These are phyloP conservation scores for Cryptosporidium viatorum DNA, from an alignment of 169 alveolate species.

Conservation along the genomic window DNA sequence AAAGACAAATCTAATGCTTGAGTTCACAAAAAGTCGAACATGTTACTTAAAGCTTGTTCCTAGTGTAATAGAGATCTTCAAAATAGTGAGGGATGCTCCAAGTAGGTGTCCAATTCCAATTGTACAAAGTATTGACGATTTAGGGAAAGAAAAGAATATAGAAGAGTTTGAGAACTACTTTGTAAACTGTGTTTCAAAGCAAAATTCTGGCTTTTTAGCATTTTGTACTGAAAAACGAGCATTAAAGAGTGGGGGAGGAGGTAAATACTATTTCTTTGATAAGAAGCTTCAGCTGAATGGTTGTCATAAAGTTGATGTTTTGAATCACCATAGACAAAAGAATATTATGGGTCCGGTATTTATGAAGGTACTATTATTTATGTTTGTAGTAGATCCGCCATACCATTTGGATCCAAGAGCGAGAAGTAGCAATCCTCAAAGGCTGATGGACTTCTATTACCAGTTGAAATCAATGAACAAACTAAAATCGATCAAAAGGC, in stretches of 20 bases:
- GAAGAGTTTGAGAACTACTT: slow-evolving; percentile 65
- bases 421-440: slow-evolving; percentile 74
- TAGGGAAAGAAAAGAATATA: slow-evolving; percentile 63
- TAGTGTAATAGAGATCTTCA: slow-evolving; percentile 63
- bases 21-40: slow-evolving; percentile 70
- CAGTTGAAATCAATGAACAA: slow-evolving; percentile 72
- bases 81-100: slow-evolving; percentile 68
- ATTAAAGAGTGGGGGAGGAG: slow-evolving; percentile 76
- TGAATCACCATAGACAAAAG: slow-evolving; percentile 69
- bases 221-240: slow-evolving; percentile 74
- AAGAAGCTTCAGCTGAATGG: slow-evolving; percentile 66
- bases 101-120: slow-evolving; percentile 68
- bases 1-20: slow-evolving; percentile 71
- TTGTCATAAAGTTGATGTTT: slow-evolving; percentile 70
- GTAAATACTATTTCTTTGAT: slow-evolving; percentile 64
- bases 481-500: slow-evolving; percentile 36
- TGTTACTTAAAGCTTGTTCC: slow-evolving; percentile 73
- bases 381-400: slow-evolving; percentile 75
- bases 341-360: slow-evolving; percentile 67
- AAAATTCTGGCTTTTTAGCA: slow-evolving; percentile 65
- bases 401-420: slow-evolving; percentile 72
- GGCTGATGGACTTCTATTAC: slow-evolving; percentile 70
- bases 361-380: slow-evolving; percentile 68
- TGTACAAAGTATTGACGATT: slow-evolving; percentile 66
- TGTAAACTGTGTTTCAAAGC: slow-evolving; percentile 54